A percentile compares a stretch with the other conserved stretches of the same genome.
Evolutionary conservation across 1,284 basidiomycete species (phyloP).

Genomic region (Leucoagaricus sp.): DNA sequence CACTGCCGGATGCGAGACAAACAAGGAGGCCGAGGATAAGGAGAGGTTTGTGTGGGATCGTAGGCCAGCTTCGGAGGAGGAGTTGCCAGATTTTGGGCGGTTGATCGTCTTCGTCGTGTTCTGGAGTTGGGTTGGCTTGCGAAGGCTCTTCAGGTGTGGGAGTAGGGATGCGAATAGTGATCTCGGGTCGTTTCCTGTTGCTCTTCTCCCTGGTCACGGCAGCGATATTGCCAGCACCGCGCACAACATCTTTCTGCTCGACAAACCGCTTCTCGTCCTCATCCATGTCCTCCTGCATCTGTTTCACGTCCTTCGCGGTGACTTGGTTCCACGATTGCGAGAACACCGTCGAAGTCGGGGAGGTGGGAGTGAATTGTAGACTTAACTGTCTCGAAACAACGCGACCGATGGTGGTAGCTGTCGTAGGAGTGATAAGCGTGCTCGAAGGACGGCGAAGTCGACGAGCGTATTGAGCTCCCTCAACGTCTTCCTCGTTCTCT

Average conservation of each 20-base stretch:
- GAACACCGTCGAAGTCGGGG: slow-evolving; percentile 40
- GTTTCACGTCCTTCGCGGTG: not conserved
- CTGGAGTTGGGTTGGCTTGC: slow-evolving; percentile 25
- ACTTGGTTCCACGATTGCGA: slow-evolving; percentile 16
- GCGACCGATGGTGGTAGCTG: slow-evolving; percentile 24
- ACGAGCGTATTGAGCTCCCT: slow-evolving; percentile 7
- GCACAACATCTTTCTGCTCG: slow-evolving; percentile 44
- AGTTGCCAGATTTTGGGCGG: slow-evolving; percentile 47
- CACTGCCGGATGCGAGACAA: slow-evolving; percentile 73
- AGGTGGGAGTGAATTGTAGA: slow-evolving; percentile 63
- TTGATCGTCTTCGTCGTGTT: slow-evolving; percentile 17
- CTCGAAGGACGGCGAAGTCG: slow-evolving; percentile 23
- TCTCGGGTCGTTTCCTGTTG: slow-evolving; percentile 21
- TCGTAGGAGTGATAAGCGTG: slow-evolving; percentile 19
- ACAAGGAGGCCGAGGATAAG: slow-evolving; percentile 69
- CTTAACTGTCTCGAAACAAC: slow-evolving; percentile 45
- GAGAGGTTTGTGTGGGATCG: slow-evolving; percentile 74
- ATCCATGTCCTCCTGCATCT: slow-evolving; percentile 17
- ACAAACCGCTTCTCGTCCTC: slow-evolving; percentile 26
- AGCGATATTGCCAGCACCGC: slow-evolving; percentile 37
- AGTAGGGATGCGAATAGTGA: slow-evolving; percentile 22
- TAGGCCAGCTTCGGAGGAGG: slow-evolving; percentile 65
- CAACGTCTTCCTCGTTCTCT: slow-evolving; percentile 12
- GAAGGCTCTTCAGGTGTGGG: slow-evolving; percentile 33
- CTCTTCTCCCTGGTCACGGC: slow-evolving; percentile 28